A percentile compares a stretch with the other conserved stretches of the same genome.
These are phyloP conservation scores for Silene conica DNA, from an alignment of 148 eudicot genomes.

Conservation along the genomic window DNA sequence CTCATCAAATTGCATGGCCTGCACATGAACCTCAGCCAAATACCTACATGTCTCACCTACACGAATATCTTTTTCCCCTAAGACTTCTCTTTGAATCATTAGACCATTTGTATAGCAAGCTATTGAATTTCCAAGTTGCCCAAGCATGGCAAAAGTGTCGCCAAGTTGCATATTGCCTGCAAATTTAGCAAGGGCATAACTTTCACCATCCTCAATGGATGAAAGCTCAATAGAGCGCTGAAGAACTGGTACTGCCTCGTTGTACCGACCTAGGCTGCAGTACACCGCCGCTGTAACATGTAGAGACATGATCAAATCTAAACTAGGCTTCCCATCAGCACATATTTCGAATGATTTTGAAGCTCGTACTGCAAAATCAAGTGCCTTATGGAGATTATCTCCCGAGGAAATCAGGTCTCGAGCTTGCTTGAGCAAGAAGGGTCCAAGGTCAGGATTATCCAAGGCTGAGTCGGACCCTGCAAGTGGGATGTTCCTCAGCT, in stretches of 20 bases:
- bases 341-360: conserved; percentile 81
- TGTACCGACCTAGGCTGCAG: conserved; percentile 68
- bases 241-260: conserved; percentile 74
- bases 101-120: conserved; percentile 62
- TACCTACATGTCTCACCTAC: conserved; percentile 96
- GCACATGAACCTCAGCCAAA: conserved; percentile 90
- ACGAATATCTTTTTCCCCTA: conserved; percentile 78
- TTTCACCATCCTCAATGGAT: conserved; percentile 58
- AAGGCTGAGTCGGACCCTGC: conserved; percentile 43
- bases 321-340: conserved; percentile 69
- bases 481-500: conserved; percentile 34
- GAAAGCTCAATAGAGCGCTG: conserved; percentile 74
- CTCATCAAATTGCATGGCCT: conserved; percentile 86
- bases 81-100: conserved; percentile 63
- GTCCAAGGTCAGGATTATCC: conserved; percentile 90
- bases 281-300: conserved; percentile 89
- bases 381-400: conserved; percentile 82
- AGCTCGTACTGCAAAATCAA: conserved; percentile 74
- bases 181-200: conserved; percentile 91
- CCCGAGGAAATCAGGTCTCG: conserved; percentile 83
- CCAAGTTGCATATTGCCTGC: conserved; percentile 98
- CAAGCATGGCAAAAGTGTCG: conserved; percentile 85
- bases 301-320: conserved; percentile 85
- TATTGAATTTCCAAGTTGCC: conserved; percentile 79
- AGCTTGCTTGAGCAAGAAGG: conserved; percentile 94